Percentiles rank a stretch among this genome's conserved stretches.
phyloP scores from a whole-genome alignment of 1,139 yeast genomes.

The Tardiomyces digboiensis region DNA sequence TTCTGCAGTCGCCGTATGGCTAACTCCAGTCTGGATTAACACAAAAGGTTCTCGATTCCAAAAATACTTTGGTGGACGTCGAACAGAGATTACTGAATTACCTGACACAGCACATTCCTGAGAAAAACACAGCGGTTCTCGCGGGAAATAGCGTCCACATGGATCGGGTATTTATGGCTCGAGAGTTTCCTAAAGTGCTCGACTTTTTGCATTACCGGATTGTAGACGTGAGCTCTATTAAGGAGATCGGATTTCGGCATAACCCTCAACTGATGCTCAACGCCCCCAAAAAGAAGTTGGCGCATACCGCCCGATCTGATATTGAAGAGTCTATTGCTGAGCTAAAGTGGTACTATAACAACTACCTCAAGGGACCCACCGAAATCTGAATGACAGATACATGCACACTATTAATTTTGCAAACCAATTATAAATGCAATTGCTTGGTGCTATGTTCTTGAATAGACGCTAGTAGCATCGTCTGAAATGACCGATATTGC shows the following conservation, averaged over 20 bases:
- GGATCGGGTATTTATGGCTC: constrained; percentile 78
- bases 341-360: constrained; percentile 63
- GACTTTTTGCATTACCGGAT: constrained; percentile 69
- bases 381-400: too few relatives aligned
- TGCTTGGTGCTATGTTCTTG: too few relatives aligned
- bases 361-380: constrained; percentile 35
- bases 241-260: constrained; percentile 74
- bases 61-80: constrained; percentile 47
- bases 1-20: constrained; percentile 2
- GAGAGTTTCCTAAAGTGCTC: constrained; percentile 66
- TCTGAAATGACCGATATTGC: too few relatives aligned
- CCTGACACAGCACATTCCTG: constrained; percentile 45
- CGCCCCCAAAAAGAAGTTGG: constrained; percentile 53
- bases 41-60: constrained; percentile 49
- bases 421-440: too few relatives aligned
- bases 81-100: constrained; percentile 56
- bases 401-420: too few relatives aligned
- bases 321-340: constrained; percentile 84
- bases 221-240: constrained; percentile 77
- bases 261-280: constrained; percentile 49
- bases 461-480: too few relatives aligned
- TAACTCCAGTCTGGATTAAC: constrained; percentile 52
- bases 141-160: constrained; percentile 93
- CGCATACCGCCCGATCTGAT: constrained; percentile 84
- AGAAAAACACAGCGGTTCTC: constrained; percentile 45